Evolutionary conservation across 2,329 filamentous ascomycete species (phyloP), one percentile per base, ranked within the genome.

Genomic region (Microdochium paspali): DNA sequence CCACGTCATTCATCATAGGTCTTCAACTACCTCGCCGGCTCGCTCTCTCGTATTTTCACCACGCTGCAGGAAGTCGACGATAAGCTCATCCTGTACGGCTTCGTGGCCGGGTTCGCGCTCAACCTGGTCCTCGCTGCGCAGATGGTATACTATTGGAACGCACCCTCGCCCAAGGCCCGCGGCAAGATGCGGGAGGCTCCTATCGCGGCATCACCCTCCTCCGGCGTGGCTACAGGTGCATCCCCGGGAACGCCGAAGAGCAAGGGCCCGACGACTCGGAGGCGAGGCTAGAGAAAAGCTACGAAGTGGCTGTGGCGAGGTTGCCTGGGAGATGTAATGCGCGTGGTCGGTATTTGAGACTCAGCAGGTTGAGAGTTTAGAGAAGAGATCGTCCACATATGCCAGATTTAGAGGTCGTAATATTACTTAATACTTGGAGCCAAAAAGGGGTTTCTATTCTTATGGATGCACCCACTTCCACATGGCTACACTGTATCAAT

Each of bases 71-170:
- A 98, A 73, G 93, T 98, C 50, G 87, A 95, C 65, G 93, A 98
- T 68, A 90, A 90, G 69, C 76, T 97, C 50, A 97, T 98, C 59
- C 78, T 98, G 24, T 97, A 95, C 69, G 87, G 90, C 45, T 97
- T 95, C 74, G 71, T 97, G 47, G 88, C 90, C 7, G 93, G 90
- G 24, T 96, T 96, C 64, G 70, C 74, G n/a, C 79, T 98, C 57
- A 98, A 98, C 67, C 74, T 83, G 49, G 77, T 98, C 48, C 75
- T 98, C 49, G 90, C 90, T 13, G 69, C 77, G 32, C 93, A 98
- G 72, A 93, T 98, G 85, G 63, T 95, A 24, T 95, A 90, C 70
- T 97, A 97, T 74, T 98, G 93, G 93, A 95, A 96, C 60, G 69
- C 74, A 7, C 76, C 77, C 10, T 72, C 76, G 44, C 61, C 60